phyloP scores from a whole-genome alignment of 2,329 filamentous ascomycete genomes.

The Aspergillus eucalypticola region DNA sequence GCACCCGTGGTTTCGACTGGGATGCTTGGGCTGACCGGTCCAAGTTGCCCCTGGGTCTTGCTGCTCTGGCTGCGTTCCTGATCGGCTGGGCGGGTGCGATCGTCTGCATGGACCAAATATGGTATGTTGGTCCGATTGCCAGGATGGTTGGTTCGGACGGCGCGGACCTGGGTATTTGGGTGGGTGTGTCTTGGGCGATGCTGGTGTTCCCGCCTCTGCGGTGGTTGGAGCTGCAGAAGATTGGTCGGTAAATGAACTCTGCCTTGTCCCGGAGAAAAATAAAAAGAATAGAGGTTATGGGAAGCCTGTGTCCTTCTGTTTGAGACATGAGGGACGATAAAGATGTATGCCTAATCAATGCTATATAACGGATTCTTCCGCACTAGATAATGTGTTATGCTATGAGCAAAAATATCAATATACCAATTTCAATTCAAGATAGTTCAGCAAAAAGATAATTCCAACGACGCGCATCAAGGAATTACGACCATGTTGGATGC shows the following conservation, averaged over 20 bases:
- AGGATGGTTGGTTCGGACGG: conserved; percentile 28
- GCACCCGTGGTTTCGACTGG: conserved; percentile 38
- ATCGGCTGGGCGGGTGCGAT: conserved; percentile 34
- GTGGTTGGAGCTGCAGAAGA: conserved; percentile 25
- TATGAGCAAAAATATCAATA: background rate
- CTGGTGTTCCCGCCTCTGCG: conserved; percentile 28
- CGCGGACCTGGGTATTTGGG: conserved; percentile 26
- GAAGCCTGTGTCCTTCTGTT: background rate
- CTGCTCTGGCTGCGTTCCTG: conserved; percentile 32
- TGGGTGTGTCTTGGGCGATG: conserved; percentile 26
- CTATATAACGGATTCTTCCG: background rate
- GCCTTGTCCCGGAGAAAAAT: background rate
- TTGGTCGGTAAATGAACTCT: conserved; percentile 14
- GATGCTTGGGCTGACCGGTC: conserved; percentile 34
- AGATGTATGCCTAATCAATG: background rate
- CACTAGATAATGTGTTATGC: background rate
- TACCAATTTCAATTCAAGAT: background rate
- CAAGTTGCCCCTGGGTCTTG: conserved; percentile 39
- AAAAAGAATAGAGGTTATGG: background rate
- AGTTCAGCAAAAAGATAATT: no score
- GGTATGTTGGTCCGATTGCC: conserved; percentile 34
- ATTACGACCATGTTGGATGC: no score
- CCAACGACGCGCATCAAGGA: no score
- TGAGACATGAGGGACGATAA: background rate
- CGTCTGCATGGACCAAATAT: conserved; percentile 34